Conservation (phyloP, 1,139 yeast species). For the Suhomyces panamericanus region DNA sequence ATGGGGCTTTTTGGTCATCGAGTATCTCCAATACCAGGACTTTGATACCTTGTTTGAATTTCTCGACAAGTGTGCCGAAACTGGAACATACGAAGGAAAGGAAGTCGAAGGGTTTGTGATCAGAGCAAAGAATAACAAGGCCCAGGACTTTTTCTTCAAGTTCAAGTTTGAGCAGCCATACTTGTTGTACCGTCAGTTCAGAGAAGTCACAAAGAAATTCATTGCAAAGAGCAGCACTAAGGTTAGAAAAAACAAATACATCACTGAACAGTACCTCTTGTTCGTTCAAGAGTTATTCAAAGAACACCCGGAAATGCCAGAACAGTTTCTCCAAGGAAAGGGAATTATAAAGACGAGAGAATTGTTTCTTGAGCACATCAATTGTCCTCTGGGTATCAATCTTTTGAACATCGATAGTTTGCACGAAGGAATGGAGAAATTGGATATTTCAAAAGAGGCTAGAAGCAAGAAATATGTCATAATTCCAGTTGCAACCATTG, state of each 20-base stretch:
- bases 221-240: conserved; percentile 47
- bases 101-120: conserved; percentile 95
- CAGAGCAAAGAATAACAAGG: conserved; percentile 45
- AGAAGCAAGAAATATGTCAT: conserved; percentile 51
- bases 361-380: conserved; percentile 50
- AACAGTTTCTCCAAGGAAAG: conserved; percentile 53
- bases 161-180: conserved; percentile 96
- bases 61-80: conserved; percentile 56
- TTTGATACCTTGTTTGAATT: conserved; percentile 48
- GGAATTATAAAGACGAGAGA: conserved; percentile 76
- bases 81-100: conserved; percentile 68
- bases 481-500: conserved; percentile 86
- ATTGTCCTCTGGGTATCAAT: conserved; percentile 35
- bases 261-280: conserved; percentile 67
- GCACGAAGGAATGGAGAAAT: conserved; percentile 12
- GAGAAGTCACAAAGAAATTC: conserved; percentile 76
- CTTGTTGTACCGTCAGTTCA: conserved; percentile 81
- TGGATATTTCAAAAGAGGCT: conserved; percentile 1
- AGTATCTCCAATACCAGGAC: conserved; percentile 41
- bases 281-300: conserved; percentile 60
- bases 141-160: conserved; percentile 74
- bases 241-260: conserved; percentile 50
- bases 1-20: conserved; percentile 73
- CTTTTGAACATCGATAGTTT: conserved; percentile 22
- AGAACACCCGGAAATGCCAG: conserved; percentile 43